Evolutionary conservation across 176 grass and related monocot species (phyloP), one percentile per base, ranked within the genome.

Genomic region (Juncus effusus): DNA sequence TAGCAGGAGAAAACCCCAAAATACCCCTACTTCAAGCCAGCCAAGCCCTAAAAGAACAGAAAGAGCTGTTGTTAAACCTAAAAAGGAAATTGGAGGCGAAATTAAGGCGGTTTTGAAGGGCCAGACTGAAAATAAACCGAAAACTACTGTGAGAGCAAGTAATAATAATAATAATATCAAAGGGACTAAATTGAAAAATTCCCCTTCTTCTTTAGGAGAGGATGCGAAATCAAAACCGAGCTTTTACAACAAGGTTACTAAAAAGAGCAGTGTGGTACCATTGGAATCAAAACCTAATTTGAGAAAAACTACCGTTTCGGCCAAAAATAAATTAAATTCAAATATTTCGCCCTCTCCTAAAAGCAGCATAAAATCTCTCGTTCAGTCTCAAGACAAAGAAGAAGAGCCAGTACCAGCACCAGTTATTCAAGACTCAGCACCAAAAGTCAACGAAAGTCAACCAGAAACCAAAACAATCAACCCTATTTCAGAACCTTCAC

Each of bases 231-330:
- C 81, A 0, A 99, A 87, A 60, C 77, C 81, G 62, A 86, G 63
- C 62, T 69, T 87, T 72, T 78, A 90, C 38, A 87, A 76, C 63
- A 99, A 87, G 77, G 89, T 90, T 47, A 75, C 95, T 70, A 90
- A 90, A 67, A 99, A 99, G 80, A 90, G 89, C 80, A 99, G 86
- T 82, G 89, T 90, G 71, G 89, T 99, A 60, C 89, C 95, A 4
- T 59, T 93, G 13, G 95, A 99, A 72, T 84, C 80, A 54, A 99
- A 90, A 88, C 70, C 86, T 10, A 74, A 60, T 41, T 69, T 74
- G 59, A 99, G 83, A 75, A 99, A 99, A 85, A 35, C 72, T 70
- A 42, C 78, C 44, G 64, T 36, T 73, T 59, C 70, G 73, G 79
- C 69, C 59, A 94, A 99, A 63, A 65, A 53, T 76, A 99, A 80